Evolutionary conservation across 371 early-diverging fungal species (phyloP).

Genomic region (Quaeritorhiza haematococci): DNA sequence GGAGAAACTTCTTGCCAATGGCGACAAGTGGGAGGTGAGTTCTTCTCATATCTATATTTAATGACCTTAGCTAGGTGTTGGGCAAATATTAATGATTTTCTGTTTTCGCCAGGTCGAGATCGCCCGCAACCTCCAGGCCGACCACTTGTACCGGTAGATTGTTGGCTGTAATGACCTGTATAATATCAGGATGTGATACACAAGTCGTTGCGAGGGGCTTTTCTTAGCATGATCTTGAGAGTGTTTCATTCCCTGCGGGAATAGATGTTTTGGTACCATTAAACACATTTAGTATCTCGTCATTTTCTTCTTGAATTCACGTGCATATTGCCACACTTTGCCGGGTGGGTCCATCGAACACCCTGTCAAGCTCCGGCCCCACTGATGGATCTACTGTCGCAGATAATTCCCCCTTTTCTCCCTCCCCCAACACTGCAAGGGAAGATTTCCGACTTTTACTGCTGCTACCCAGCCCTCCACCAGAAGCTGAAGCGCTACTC

Average conservation of each 20-base stretch:
- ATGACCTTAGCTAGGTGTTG: conserved; percentile 63
- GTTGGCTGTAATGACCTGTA: neutral
- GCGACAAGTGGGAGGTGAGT: conserved; percentile 93
- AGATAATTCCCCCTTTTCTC: too few species aligned
- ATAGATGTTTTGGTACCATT: neutral
- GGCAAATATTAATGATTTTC: neutral
- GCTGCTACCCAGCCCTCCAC: too few species aligned
- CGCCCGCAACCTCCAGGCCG: conserved; percentile 58
- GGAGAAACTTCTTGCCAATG: conserved; percentile 94
- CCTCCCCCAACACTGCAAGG: too few species aligned
- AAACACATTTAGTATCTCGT: too few species aligned
- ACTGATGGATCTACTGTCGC: too few species aligned
- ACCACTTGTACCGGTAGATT: conserved; percentile 58
- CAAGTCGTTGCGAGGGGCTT: neutral
- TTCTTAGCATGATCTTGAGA: neutral
- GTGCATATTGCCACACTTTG: too few species aligned
- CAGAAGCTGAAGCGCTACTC: too few species aligned
- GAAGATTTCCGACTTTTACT: too few species aligned
- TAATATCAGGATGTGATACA: too few species aligned
- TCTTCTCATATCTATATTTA: conserved; percentile 14
- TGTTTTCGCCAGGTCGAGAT: conserved; percentile 34
- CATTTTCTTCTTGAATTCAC: too few species aligned
- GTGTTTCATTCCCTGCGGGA: neutral
- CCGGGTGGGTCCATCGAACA: too few species aligned
- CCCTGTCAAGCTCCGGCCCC: too few species aligned